Conservation (phyloP, 2,329 filamentous ascomycete genomes). For the Rutstroemia sp. region DNA sequence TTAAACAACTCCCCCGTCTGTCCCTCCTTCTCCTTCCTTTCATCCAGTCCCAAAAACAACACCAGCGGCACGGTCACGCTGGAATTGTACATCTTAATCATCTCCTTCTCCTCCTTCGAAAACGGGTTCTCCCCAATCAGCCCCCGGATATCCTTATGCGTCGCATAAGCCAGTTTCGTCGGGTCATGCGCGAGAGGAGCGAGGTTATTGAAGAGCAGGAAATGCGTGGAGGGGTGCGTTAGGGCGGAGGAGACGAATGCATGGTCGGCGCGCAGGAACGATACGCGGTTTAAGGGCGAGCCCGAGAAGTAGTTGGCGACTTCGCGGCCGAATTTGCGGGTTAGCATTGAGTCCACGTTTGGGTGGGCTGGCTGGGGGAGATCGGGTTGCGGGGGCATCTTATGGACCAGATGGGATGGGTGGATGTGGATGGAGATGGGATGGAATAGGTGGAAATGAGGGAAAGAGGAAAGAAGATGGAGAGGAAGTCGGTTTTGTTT, state of each 20-base stretch:
- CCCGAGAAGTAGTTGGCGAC: conserved; percentile 80
- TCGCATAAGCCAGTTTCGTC: conserved; percentile 58
- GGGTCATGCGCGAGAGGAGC: conserved; percentile 61
- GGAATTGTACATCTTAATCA: conserved; percentile 69
- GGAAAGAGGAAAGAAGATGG: neutral
- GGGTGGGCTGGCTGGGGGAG: conserved; percentile 28
- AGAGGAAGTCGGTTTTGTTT: neutral
- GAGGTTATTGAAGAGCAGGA: conserved; percentile 74
- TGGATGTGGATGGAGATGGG: neutral
- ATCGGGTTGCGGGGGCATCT: conserved; percentile 27
- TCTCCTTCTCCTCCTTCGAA: conserved; percentile 61
- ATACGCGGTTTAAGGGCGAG: conserved; percentile 69
- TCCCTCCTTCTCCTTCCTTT: conserved; percentile 40
- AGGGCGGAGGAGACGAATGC: conserved; percentile 64
- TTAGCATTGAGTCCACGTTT: conserved; percentile 49
- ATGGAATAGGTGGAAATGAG: neutral
- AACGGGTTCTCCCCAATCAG: conserved; percentile 70
- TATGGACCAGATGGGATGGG: conserved; percentile 1
- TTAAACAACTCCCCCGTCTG: conserved; percentile 32
- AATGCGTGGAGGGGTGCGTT: conserved; percentile 55
- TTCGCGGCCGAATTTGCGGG: conserved; percentile 71
- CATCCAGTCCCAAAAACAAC: conserved; percentile 80
- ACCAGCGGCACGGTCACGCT: conserved; percentile 58
- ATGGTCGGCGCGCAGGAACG: conserved; percentile 66
- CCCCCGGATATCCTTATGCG: conserved; percentile 58